These are phyloP conservation scores for Sphagnum contortum DNA, from an alignment of 225 moss, liverwort and hornwort genomes.

Conservation along the genomic window DNA sequence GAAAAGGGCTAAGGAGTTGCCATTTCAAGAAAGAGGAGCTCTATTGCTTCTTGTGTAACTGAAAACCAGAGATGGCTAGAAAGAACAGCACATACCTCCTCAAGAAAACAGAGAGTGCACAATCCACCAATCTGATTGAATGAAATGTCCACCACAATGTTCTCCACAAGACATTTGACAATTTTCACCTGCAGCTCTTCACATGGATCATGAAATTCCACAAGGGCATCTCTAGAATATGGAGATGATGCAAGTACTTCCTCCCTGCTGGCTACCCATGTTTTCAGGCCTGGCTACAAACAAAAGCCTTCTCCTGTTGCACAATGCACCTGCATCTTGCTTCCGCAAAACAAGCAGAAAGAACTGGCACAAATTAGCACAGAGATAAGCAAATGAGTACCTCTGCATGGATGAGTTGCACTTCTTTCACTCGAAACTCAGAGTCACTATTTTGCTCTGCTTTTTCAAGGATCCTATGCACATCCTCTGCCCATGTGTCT, in stretches of 20 bases:
- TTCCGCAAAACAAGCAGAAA: too few species aligned
- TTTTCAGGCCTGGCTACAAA: too few species aligned
- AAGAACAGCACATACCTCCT: constrained; percentile 41
- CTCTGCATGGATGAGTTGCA: constrained; percentile 25
- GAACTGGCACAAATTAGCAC: too few species aligned
- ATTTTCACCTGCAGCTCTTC: constrained; percentile 50
- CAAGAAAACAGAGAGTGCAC: constrained; percentile 80
- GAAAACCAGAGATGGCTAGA: too few species aligned
- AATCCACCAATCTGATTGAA: constrained; percentile 75
- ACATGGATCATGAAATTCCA: not conserved
- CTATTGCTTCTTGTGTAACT: not conserved
- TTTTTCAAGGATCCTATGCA: constrained; percentile 15
- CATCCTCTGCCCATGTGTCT: constrained; percentile 25
- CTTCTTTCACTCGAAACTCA: constrained; percentile 26
- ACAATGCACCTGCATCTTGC: too few species aligned
- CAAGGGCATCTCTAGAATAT: not conserved
- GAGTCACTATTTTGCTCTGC: constrained; percentile 18
- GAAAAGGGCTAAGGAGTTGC: too few species aligned
- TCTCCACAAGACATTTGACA: constrained; percentile 68
- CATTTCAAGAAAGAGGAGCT: not conserved
- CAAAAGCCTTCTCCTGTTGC: too few species aligned
- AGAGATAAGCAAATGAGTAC: constrained; percentile 2
- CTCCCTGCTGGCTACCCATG: too few species aligned
- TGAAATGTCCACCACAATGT: constrained; percentile 76
- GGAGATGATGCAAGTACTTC: too few species aligned